Evolutionary conservation across 139 green algal genomes (phyloP).

Genomic region (Eudorina sp.): DNA sequence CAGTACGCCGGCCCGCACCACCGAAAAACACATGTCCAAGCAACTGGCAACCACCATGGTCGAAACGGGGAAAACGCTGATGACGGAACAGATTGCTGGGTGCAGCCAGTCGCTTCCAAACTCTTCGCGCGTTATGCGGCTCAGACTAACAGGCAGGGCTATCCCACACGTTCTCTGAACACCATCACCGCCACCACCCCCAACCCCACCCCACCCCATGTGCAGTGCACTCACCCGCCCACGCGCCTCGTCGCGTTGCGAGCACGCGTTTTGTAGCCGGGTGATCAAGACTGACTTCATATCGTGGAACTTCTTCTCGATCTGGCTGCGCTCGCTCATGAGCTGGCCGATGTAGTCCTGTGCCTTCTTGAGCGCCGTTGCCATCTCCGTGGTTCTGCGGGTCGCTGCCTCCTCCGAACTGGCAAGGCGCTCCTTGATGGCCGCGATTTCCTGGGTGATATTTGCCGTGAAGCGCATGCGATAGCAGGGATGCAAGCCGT

Average conservation of each 20-base stretch:
- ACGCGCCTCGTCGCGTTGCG: conserved; percentile 87
- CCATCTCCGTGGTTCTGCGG: conserved; percentile 48
- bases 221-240: conserved; percentile 79
- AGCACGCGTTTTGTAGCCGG: conserved; percentile 89
- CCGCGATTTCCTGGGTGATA: conserved; percentile 47
- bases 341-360: conserved; percentile 65
- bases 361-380: conserved; percentile 63
- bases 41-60: no score
- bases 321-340: conserved; percentile 64
- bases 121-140: no score
- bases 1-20: no score
- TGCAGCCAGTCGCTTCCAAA: no score
- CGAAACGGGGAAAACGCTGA: no score
- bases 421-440: conserved; percentile 4
- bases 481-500: neutral
- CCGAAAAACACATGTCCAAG: no score
- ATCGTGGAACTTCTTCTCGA: conserved; percentile 76
- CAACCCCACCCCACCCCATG: no score
- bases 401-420: neutral
- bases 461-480: no score
- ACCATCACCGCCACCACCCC: no score
- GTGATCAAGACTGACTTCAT: conserved; percentile 81
- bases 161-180: no score
- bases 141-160: no score
- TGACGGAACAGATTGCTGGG: no score